Base-by-base conservation (phyloP, 768 basidiomycete genomes). In the Collybia sp. region DNA sequence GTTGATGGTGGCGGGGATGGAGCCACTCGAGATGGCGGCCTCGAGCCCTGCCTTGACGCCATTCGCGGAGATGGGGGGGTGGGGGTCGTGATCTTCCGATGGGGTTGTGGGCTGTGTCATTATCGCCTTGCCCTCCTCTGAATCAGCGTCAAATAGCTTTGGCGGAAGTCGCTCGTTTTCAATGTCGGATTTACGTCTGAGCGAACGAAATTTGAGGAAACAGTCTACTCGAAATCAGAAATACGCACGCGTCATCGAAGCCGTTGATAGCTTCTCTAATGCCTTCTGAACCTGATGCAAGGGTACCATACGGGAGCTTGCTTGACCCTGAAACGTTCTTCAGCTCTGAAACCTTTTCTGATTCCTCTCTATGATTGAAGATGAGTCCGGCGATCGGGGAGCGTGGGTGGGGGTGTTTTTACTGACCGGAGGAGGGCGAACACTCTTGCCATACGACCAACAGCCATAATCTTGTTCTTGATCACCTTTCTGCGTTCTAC, bases 111-210 rank as follows among this genome's bases (percentile, higher is more conserved):
- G 85, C 13, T 71, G 61, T 1, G 74, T 68, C 32, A 88, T 57
- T 51, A 82, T 77, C 6, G 84, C 80, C 52, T 77, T 81, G 46
- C 82, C 85, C 65, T 87, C 83, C 52, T 79, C 79, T 9, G 81
- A 84, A 51, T 77, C 69, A 5, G 82, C 85, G 58, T 97, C 94
- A 61, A 92, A 87, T 13, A 99, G 75, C 12, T 97, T 93, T 2
- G 95, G 95, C 2, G 95, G 96, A n/a, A 98, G 73, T 30, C 93
- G 86, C 66, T 99, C 96, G 68, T 98, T 98, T 68, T 98, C 95
- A 54, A 98, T 97, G 72, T 98, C 96, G 37, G 89, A 92, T 70
- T 93, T 94, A 50, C 93, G 92, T 35, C 93, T 94, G 53, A 34
- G 42, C 18, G n/a, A n/a, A 30, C 44, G 10, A 17, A 30, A n/a